Evolutionary conservation across 441 rosid genomes (phyloP).

Genomic region (Syzygium malaccense): DNA sequence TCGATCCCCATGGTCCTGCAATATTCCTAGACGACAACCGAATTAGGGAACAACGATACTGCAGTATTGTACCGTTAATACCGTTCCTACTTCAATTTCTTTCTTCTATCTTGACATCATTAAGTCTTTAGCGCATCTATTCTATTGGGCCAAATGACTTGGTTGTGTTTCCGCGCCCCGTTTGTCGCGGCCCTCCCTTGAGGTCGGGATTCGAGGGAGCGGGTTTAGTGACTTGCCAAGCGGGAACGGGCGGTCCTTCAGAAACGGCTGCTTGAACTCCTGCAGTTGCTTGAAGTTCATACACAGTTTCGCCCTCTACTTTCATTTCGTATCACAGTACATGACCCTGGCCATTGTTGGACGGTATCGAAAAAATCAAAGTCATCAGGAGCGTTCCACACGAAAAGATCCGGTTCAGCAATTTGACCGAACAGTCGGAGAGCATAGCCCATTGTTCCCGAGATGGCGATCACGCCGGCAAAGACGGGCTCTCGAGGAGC

Average conservation of each 20-base stretch:
- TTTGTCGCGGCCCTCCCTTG: neutral
- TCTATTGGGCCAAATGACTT: neutral
- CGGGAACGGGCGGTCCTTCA: neutral
- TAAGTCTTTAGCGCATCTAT: neutral
- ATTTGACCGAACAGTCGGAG: constrained; percentile 59
- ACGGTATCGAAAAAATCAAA: neutral
- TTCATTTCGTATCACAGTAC: neutral
- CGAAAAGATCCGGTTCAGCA: constrained; percentile 42
- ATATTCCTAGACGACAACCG: neutral
- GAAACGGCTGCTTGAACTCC: neutral
- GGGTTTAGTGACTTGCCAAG: neutral
- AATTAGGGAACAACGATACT: neutral
- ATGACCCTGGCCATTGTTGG: neutral
- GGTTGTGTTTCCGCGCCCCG: neutral
- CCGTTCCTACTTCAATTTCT: neutral
- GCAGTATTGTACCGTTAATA: neutral
- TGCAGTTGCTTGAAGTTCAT: neutral
- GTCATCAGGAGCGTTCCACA: constrained; percentile 37
- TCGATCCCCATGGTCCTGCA: neutral
- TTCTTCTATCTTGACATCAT: neutral
- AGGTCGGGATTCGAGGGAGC: neutral
- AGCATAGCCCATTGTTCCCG: constrained; percentile 54
- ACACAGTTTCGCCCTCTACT: neutral
- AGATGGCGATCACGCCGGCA: constrained; percentile 22
- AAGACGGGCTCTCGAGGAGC: constrained; percentile 58